Evolutionary conservation across 805 yeast genomes (phyloP).

Genomic region (Candida sanyiensis): DNA sequence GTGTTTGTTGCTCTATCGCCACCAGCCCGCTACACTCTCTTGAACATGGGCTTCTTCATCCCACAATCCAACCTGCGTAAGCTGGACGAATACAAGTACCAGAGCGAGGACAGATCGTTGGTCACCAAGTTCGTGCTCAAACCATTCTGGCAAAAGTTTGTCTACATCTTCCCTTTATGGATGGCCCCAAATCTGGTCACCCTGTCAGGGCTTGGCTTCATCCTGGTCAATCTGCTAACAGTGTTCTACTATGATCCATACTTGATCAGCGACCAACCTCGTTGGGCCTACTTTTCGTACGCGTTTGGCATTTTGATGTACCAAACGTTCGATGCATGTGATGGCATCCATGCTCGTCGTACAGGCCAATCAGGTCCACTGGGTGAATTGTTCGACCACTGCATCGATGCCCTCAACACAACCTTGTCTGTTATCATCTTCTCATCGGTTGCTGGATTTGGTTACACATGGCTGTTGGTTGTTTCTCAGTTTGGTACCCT

Average conservation of each 20-base stretch:
- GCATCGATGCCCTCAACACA: conserved; percentile 70
- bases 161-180: conserved; percentile 68
- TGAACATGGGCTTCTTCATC: conserved; percentile 58
- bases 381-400: conserved; percentile 93
- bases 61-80: conserved; percentile 45
- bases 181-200: conserved; percentile 95
- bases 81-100: conserved; percentile 49
- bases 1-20: too few species aligned
- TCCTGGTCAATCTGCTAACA: conserved; percentile 54
- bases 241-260: conserved; percentile 72
- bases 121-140: conserved; percentile 70
- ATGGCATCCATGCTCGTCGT: conserved; percentile 91
- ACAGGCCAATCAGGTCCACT: conserved; percentile 94
- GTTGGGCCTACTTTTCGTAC: conserved; percentile 71
- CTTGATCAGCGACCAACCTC: conserved; percentile 53
- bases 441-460: conserved; percentile 71
- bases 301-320: conserved; percentile 83
- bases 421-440: conserved; percentile 72
- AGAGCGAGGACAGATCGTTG: conserved; percentile 76
- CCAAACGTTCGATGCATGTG: conserved; percentile 95
- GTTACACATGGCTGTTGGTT: conserved; percentile 56
- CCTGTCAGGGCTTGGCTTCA: conserved; percentile 67
- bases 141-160: conserved; percentile 77
- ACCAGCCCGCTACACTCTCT: background rate
- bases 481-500: conserved; percentile 68